Evolutionary conservation across 2,329 filamentous ascomycete species (phyloP).

Genomic region (Cordyceps cateniannulata): DNA sequence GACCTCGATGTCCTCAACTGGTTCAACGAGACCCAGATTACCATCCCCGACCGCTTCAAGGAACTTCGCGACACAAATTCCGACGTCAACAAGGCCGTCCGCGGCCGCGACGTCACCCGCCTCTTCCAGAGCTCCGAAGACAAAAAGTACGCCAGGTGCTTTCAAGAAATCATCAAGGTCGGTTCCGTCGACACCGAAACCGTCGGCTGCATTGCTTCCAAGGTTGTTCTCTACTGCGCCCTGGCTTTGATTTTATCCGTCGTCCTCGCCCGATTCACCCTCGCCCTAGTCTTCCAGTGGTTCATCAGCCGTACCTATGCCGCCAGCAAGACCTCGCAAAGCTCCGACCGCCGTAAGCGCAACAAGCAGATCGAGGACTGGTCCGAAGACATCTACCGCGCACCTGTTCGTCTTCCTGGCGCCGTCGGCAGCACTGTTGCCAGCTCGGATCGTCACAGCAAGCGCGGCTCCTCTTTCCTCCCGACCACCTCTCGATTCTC

Average conservation of each 20-base stretch:
- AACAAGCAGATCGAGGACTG: constrained; percentile 95
- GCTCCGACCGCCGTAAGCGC: constrained; percentile 72
- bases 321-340: constrained; percentile 77
- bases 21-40: constrained; percentile 80
- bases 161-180: constrained; percentile 91
- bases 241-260: constrained; percentile 87
- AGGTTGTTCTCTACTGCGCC: constrained; percentile 93
- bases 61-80: constrained; percentile 65
- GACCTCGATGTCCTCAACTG: constrained; percentile 83
- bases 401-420: constrained; percentile 73
- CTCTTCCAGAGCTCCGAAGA: constrained; percentile 73
- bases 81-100: constrained; percentile 54
- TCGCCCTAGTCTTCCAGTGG: constrained; percentile 93
- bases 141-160: constrained; percentile 77
- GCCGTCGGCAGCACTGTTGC: constrained; percentile 59
- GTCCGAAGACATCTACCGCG: constrained; percentile 94
- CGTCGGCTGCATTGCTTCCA: constrained; percentile 93
- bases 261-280: constrained; percentile 76
- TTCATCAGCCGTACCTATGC: constrained; percentile 84
- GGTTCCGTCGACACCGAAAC: constrained; percentile 93
- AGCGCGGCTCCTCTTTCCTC: constrained; percentile 76
- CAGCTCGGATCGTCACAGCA: constrained; percentile 64
- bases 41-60: constrained; percentile 69
- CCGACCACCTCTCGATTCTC: constrained; percentile 94
- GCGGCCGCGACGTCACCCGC: constrained; percentile 83